Evolutionary conservation across 106 monocot genomes (phyloP), one percentile per base, ranked within the genome.

Genomic region (Gastrodia elata): DNA sequence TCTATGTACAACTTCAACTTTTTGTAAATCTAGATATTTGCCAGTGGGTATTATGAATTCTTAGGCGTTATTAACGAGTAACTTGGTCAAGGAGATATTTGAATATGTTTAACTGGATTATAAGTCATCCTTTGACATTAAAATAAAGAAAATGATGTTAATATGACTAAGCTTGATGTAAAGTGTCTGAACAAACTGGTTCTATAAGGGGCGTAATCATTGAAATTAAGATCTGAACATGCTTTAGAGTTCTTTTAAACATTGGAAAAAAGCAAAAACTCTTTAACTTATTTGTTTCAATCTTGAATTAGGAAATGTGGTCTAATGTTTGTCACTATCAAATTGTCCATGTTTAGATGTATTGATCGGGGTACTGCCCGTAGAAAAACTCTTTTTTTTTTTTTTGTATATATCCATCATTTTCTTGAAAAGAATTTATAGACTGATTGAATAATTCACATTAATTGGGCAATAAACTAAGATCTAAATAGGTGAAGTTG

Each of bases 1-100:
- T 14, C 0, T 48, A 20, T 48, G n/a, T 48, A 48, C 11, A 48
- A 48, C 61, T 61, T 13, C 32, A 1, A 11, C 61, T 27, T 61
- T 32, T 61, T 61, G 61, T 61, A 61, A 30, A 61, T 61, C 61
- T 61, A 28, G 61, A 61, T 61, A 26, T 61, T 61, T 61, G 57
- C 27, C 25, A 32, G 11, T 61, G 28, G 11, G n/a, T 61, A 14
- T 28, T 13, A 61, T 61, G 30, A 11, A 61, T n/a, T 61, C 32
- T 30, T 61, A 61, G 61, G 30, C 32, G 61, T 27, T 61, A 4
- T 22, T 5, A n/a, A n/a, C n/a, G 30, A 13, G 30, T 28, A 32
- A 30, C 61, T 61, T 61, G 20, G 27, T 61, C 10, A 10, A 32
- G 61, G 61, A 32, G 61, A 61, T 61, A 11, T 61, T 61, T 61